Conservation (phyloP, 2,329 filamentous ascomycete species). For the Ilyonectria mors-panacis region DNA sequence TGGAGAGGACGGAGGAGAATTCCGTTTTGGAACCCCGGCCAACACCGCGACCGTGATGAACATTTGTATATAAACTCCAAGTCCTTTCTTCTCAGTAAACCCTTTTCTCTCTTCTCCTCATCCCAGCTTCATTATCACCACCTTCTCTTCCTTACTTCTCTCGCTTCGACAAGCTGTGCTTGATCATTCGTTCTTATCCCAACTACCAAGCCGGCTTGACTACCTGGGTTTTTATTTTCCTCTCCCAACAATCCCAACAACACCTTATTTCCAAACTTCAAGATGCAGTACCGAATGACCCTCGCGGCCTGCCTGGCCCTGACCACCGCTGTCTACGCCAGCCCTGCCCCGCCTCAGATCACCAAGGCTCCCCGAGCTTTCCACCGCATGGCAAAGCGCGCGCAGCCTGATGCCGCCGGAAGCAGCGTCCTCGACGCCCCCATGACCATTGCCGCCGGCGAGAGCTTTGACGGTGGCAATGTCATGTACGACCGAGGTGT, state of each 20-base stretch:
- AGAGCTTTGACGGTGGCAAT: conserved; percentile 50
- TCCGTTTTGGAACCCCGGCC: not conserved
- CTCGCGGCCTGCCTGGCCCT: conserved; percentile 45
- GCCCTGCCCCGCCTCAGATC: conserved; percentile 40
- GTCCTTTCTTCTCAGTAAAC: not conserved
- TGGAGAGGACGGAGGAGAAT: not conserved
- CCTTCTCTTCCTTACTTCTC: conserved; percentile 34
- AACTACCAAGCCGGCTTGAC: conserved; percentile 45
- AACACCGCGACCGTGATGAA: not conserved
- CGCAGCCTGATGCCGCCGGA: conserved; percentile 35
- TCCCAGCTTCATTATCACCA: conserved; percentile 23
- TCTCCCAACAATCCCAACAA: conserved; percentile 6
- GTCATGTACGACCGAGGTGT: conserved; percentile 48
- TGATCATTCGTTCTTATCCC: conserved; percentile 38
- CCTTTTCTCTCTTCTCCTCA: not conserved
- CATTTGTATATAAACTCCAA: not conserved
- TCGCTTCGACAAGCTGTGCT: conserved; percentile 49
- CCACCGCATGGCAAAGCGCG: conserved; percentile 35
- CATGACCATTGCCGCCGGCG: conserved; percentile 45
- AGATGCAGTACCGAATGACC: conserved; percentile 50
- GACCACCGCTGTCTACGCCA: conserved; percentile 38
- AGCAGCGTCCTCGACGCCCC: conserved; percentile 45
- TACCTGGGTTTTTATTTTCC: conserved; percentile 22
- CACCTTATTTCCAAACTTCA: conserved; percentile 20
- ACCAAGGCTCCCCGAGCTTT: conserved; percentile 36